Evolutionary conservation across 164 flowering plant species (phyloP), one percentile per base, ranked within the genome.

Genomic region (Chimonanthus salicifolius): DNA sequence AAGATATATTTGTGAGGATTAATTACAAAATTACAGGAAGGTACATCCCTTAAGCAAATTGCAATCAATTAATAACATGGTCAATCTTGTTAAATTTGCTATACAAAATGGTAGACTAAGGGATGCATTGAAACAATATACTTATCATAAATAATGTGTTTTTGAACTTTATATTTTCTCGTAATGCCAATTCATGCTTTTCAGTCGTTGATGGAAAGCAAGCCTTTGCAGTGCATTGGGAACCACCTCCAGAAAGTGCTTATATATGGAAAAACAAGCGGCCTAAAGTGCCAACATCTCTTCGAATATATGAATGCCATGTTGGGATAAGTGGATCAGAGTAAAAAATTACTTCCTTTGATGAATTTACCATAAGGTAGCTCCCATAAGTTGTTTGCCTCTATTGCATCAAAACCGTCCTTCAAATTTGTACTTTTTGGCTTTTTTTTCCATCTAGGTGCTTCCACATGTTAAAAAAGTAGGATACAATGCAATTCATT

Each of bases 281-380:
- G 62, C 99, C 94, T 16, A 73, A 88, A 73, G 84, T 74, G 70
- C 96, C 98, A 68, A 87, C 82, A 72, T 87, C 97, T 58, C 86
- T 95, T 83, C 97, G 97, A 47, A 90, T 95, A 77, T 95, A 95
- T 85, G 99, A 93, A 78, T 90, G 94, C 78, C 99, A 93, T 85
- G 88, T 95, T 77, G 99, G 99, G 49, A 92, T 95, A 43, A 90
- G 98, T 85, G 94, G 98, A 69, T 81, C 82, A 71, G 92, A 88
- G 75, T 83, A 87, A 48, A 88, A 86, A 85, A 76, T 95, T 75
- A 81, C 97, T 58, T 87, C 94, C 66, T 95, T 95, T 81, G 80
- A 72, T 79, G 94, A 90, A 48, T 95, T 95, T 76, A 87, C 84
- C 16, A 79, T 80, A 88, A 88, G 86, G 98, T 89, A 80, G 43